Base-by-base conservation (phyloP, 2,329 filamentous ascomycete genomes). In the Penicillium palitans region DNA sequence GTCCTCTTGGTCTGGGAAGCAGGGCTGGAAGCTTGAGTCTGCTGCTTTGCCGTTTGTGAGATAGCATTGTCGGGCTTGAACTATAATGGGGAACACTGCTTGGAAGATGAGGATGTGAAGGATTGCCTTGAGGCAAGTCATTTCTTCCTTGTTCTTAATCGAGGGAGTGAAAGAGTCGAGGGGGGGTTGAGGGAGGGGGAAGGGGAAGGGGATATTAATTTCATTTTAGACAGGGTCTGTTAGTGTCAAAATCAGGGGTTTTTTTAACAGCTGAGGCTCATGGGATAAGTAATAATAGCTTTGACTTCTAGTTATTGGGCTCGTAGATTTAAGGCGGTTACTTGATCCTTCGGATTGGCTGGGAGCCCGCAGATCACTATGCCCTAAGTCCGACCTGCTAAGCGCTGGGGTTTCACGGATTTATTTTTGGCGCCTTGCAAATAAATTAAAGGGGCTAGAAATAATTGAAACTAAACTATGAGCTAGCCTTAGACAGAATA, bases 1-100 rank as follows among this genome's bases (percentile, higher is more conserved):
- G 19, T 50, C 9, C 1, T 50, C 47, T 37, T 50, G 47, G 7
- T 35, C 31, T 37, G 47, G 47, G 19, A 50, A 50, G 21, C 47
- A 50, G 31, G 47, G 47, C 17, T 50, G 47, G 9, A 50, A 50
- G 31, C 13, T 50, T 35, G 47, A 50, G 33, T 50, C 47, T 50
- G 47, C 47, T 39, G n/a, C 31, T 50, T 19, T 13, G 13, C 47
- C 47, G 2, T 27, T 27, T 50, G 47, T 50, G 21, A 50, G 47
- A 8, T 50, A 50, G 33, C 47, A 50, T 50, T 37, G 8, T 10
- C 21, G 31, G 12, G 47, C 19, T 39, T 24, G 31, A 17, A 27
- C 21, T 50, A 27, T 27, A 25, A 10, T n/a, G 21, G 17, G 17
- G 6, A 50, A 39, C 24, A 24, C 24, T 39, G 21, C 33, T 35